phyloP scores from a whole-genome alignment of 1,284 basidiomycete genomes.

The Fomitopsis schrenkii region DNA sequence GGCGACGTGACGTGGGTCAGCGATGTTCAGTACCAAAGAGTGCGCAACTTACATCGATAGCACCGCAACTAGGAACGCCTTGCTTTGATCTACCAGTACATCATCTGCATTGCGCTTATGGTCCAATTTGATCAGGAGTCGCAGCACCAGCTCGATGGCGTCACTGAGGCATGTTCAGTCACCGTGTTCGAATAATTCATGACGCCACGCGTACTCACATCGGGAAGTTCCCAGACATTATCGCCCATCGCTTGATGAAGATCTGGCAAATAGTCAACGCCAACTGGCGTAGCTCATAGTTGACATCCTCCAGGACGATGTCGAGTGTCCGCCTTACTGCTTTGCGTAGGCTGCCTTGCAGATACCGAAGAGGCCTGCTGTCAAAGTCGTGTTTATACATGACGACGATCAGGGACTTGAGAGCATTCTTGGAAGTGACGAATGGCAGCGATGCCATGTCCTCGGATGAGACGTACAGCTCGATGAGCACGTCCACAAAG shows the following conservation, averaged over 20 bases:
- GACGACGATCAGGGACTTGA: conserved; percentile 59
- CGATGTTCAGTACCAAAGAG: neutral
- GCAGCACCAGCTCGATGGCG: conserved; percentile 44
- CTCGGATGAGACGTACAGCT: conserved; percentile 41
- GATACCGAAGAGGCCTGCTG: conserved; percentile 43
- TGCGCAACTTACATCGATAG: conserved; percentile 40
- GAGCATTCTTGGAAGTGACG: conserved; percentile 49
- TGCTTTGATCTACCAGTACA: conserved; percentile 50
- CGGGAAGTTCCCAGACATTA: conserved; percentile 47
- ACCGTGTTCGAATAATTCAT: neutral
- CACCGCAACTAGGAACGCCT: conserved; percentile 47
- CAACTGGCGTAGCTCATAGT: conserved; percentile 63
- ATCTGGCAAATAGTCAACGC: conserved; percentile 55
- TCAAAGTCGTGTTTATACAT: conserved; percentile 70
- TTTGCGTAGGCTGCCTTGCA: conserved; percentile 46
- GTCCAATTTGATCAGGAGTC: conserved; percentile 42
- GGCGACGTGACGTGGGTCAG: neutral
- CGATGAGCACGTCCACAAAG: conserved; percentile 56
- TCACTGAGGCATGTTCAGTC: conserved; percentile 27
- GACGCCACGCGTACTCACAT: conserved; percentile 36
- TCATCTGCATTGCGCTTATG: conserved; percentile 47
- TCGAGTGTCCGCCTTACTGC: conserved; percentile 51
- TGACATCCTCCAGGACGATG: conserved; percentile 44
- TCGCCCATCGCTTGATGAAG: conserved; percentile 57
- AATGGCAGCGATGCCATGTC: conserved; percentile 44